Evolutionary conservation across 176 grass and related monocot species (phyloP), one percentile per base, ranked within the genome.

Genomic region (Triticum urartu): DNA sequence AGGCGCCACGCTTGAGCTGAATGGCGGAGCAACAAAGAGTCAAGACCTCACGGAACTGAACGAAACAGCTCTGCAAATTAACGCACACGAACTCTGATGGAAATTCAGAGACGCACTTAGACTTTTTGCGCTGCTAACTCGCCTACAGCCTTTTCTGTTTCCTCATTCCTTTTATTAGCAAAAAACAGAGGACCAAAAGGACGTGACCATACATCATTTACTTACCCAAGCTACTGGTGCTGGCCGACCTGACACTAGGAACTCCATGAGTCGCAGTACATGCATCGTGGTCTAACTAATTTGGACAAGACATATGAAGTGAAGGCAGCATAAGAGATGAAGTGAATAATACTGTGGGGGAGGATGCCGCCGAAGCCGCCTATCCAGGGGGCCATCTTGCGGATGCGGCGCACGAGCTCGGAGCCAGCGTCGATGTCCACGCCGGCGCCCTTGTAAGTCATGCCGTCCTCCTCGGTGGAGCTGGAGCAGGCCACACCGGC

Each of bases 341-440:
- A 12, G 43, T 17, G 68, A 70, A 11, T 39, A 48, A 80, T 89
- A 99, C 97, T 89, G 33, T 30, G 85, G 5, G 82, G 85, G 76
- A 64, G 87, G 73, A 96, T 90, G 35, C 92, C 97, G 10, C 94
- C 90, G 47, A 99, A 98, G 24, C 94, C 97, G 35, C 97, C 94
- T 14, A 98, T 93, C 36, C 87, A 87, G 1, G 97, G 96, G 3
- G 97, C 94, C 97, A 94, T 90, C 82, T 82, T 95, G 50, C 76
- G 76, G 82, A 98, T 98, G 74, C 96, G 89, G 11, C 92, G 84
- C 10, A 98, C 93, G 74, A 98, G 84, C 83, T 98, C 96, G 9
- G 96, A 20, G 10, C 93, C 96, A 21, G 92, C 93, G 30, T 98
- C 92, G 13, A 98, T 98, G 64, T 98, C 96, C 39, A 98, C 96